Percentiles rank a stretch among this genome's conserved stretches.
Conservation (phyloP, 768 basidiomycete species). For the Rubroboletus pulcherrimus region DNA sequence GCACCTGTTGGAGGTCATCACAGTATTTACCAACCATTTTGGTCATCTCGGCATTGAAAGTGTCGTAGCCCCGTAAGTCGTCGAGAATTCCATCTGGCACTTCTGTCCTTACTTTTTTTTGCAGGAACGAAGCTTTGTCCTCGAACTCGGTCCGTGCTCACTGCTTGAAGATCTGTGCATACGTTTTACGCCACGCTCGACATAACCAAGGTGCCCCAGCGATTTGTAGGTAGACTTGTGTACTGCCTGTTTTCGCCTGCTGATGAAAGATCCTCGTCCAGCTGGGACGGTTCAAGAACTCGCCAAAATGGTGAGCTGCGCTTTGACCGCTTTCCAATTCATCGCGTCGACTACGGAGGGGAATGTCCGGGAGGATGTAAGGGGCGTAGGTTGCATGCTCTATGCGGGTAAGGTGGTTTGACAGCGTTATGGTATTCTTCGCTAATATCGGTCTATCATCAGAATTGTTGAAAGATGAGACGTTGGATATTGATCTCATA, state of each 20-base stretch:
- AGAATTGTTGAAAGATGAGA: slow-evolving; percentile 88
- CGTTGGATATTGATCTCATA: slow-evolving; percentile 71
- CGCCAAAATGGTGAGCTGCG: slow-evolving; percentile 57
- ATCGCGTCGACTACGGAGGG: slow-evolving; percentile 57
- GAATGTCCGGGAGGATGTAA: slow-evolving; percentile 66
- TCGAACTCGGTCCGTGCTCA: slow-evolving; percentile 45
- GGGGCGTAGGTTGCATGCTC: slow-evolving; percentile 72
- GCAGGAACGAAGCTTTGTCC: slow-evolving; percentile 32
- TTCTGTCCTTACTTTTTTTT: neutral
- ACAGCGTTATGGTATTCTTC: neutral
- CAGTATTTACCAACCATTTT: slow-evolving; percentile 47
- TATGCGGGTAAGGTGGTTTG: slow-evolving; percentile 55
- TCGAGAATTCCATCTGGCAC: neutral
- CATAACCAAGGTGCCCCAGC: slow-evolving; percentile 50
- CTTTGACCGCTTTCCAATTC: slow-evolving; percentile 57
- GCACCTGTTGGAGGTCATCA: slow-evolving; percentile 67
- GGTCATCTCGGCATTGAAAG: slow-evolving; percentile 27
- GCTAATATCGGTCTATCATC: neutral
- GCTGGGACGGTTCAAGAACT: slow-evolving; percentile 49
- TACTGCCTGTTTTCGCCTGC: slow-evolving; percentile 5
- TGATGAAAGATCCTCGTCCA: slow-evolving; percentile 32
- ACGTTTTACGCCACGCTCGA: slow-evolving; percentile 70
- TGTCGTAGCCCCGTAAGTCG: slow-evolving; percentile 18
- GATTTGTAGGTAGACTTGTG: slow-evolving; percentile 40
- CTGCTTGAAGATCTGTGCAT: slow-evolving; percentile 80